Base-by-base conservation (phyloP, 1,139 yeast species). In the Candida sp. region DNA sequence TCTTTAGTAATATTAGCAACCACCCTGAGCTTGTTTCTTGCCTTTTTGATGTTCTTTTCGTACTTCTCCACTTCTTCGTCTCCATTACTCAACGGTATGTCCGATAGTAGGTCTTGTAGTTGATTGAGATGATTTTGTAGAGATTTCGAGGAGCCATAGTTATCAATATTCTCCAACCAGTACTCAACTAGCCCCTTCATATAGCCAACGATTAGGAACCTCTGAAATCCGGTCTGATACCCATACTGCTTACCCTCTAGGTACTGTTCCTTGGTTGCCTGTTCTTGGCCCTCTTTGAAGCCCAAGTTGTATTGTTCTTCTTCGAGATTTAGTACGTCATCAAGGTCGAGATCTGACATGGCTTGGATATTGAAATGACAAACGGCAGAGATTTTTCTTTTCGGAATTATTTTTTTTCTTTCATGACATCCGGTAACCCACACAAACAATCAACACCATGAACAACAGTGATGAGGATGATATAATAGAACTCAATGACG, bases 171-270 rank as follows among this genome's bases (percentile, higher is more conserved):
- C 3, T 44, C 27, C 17, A 63, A 59, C 80, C 84, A 77, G 30
- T 60, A 66, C 6, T 70, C 70, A 1, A 81, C 62, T 5, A 88
- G 66, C 5, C 90, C 90, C 44, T 73, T 69, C 5, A 89, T 75
- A 49, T 86, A 83, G 0, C 96, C 96, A 3, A 88, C 65, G 0
- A 87, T 67, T 11, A 86, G 60, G 58, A 79, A 87, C 54, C 93
- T 71, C 65, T 88, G 93, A 61, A 83, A 88, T 0, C 92, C 96
- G 0, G 91, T 86, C 61, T 90, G 96, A 48, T 87, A 76, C 0
- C 96, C 96, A 61, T 80, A 87, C 57, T 87, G 90, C 58, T 84
- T 85, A 2, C 96, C 96, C 64, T 89, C 96, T 1, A 77, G 56
- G 49, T 69, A 73, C 44, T 80, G 82, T 42, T 74, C 71, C 44